Base-by-base conservation (phyloP, 129 eudicot species). In the Oenanthe sinensis region DNA sequence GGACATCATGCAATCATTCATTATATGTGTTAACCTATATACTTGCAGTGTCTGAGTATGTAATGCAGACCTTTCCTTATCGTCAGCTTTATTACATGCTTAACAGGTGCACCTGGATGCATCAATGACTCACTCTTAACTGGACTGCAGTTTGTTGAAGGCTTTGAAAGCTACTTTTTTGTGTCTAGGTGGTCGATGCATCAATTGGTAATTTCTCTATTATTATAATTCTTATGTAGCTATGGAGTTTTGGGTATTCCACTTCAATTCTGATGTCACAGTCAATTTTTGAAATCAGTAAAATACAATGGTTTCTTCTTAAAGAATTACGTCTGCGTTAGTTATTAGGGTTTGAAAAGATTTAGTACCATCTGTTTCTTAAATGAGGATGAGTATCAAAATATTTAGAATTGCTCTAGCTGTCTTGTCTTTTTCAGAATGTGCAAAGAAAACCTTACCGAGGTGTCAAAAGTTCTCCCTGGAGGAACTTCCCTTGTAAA, bases 131-230 rank as follows among this genome's bases (percentile, higher is more conserved):
- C 93, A 79, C 85, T 95, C 52, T 86, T 95, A 82, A 95, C 98
- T 36, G 97, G 98, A 69, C 44, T 95, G 85, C 97, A 95, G 81
- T 95, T 95, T 84, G 92, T 95, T 68, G 97, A 95, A 15, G 98
- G 98, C 74, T 82, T 95, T 81, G 93, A 88, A 83, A 90, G 94
- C 89, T 82, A 76, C 86, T 92, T 92, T 82, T 92, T 95, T 81
- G 97, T 92, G 77, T 82, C 89, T 75, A 87, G 97, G 75, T 90
- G 96, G 97, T 84, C 96, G 50, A 92, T 95, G 97, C 99, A 95
- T 87, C 99, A 95, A 90, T 73, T 95, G 96, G 97, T 95, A 92
- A 84, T 46, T 82, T 62, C 78, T 68, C 26, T 42, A 24, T 36
- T 14, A 30, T 6, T 5, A 39, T 36, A 37, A 16, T 69, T 30